These are phyloP conservation scores for Sideroxylon spinosum DNA, from an alignment of 179 eudicot species.

Conservation along the genomic window DNA sequence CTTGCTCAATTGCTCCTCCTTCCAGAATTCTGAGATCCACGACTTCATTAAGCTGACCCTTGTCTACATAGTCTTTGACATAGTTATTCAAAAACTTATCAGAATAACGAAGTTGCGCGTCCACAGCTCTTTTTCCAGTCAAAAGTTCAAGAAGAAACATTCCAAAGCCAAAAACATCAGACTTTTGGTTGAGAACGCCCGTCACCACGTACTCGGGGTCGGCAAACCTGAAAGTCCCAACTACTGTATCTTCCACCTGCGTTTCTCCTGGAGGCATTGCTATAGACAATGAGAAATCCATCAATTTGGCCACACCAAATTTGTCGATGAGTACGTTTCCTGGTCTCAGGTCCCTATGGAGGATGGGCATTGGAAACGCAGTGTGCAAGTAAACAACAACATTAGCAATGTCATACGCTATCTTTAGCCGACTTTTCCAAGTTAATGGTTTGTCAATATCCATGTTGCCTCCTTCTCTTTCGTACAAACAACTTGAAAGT, in stretches of 20 bases:
- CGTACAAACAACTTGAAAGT: background rate
- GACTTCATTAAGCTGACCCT: background rate
- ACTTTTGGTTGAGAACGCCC: background rate
- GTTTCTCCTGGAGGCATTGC: constrained; percentile 9
- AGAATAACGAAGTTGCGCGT: no score
- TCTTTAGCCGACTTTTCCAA: background rate
- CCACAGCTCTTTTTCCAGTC: background rate
- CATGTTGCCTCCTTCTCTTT: background rate
- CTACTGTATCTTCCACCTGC: background rate
- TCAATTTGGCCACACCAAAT: background rate
- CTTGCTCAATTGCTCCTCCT: constrained; percentile 7
- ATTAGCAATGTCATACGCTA: background rate
- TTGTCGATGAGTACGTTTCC: background rate
- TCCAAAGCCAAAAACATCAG: constrained; percentile 14
- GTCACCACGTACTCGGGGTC: background rate
- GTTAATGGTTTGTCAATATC: background rate
- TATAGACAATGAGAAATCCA: background rate
- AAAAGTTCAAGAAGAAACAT: constrained; percentile 2
- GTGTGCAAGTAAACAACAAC: background rate
- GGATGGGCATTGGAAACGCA: background rate
- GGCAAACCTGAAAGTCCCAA: background rate
- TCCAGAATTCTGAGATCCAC: background rate
- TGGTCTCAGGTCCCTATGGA: background rate
- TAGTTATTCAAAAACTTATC: no score
- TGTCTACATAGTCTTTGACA: background rate